Percentiles rank a stretch among this genome's conserved stretches.
Conservation (phyloP, 148 eudicot genomes). For the Chenopodium suecicum region DNA sequence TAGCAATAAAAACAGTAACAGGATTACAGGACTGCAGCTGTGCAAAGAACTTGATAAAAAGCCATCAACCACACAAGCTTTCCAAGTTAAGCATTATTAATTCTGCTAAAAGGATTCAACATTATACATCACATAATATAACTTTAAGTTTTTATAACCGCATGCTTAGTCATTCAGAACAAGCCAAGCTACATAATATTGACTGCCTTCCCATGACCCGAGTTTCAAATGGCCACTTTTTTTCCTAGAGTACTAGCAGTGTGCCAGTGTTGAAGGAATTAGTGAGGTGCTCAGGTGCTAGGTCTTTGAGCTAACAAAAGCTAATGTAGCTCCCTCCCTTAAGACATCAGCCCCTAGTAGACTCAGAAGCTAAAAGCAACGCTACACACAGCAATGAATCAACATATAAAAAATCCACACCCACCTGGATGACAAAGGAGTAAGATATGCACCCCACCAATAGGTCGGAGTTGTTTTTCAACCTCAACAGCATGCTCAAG, state of each 20-base stretch:
- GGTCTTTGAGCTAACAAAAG: not conserved
- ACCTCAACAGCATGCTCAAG: constrained; percentile 94
- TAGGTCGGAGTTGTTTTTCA: constrained; percentile 56
- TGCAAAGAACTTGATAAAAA: too few species aligned
- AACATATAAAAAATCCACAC: not conserved
- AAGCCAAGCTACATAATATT: too few species aligned
- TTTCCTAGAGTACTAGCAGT: not conserved
- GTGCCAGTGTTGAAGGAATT: not conserved
- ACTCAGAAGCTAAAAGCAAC: not conserved
- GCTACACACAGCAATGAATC: not conserved
- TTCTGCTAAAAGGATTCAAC: not conserved
- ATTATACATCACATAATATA: too few species aligned
- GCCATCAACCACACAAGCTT: not conserved
- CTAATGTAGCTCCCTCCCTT: not conserved
- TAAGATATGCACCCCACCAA: constrained; percentile 76
- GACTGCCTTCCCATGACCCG: not conserved
- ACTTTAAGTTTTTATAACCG: too few species aligned
- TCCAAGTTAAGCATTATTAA: not conserved
- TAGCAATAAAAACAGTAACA: too few species aligned
- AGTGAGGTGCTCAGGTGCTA: not conserved
- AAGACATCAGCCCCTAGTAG: not conserved
- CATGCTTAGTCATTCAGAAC: too few species aligned
- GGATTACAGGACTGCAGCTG: too few species aligned
- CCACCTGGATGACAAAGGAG: constrained; percentile 97
- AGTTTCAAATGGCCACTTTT: not conserved